These are phyloP conservation scores for Parascedosporium putredinis DNA, from an alignment of 2,329 filamentous ascomycete genomes.

Conservation along the genomic window DNA sequence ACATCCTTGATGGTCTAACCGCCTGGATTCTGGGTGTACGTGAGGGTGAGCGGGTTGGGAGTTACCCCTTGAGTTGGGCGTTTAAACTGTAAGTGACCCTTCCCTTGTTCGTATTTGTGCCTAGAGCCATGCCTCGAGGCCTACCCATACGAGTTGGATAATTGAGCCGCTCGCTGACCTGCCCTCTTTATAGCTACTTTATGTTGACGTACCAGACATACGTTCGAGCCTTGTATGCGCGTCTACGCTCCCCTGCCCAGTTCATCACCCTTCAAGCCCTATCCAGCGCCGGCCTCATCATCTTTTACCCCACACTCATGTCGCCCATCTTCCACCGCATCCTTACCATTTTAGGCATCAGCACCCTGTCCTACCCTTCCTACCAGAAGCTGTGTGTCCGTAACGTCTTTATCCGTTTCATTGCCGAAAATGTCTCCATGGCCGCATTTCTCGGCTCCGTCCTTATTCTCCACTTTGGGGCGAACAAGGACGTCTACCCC, in stretches of 20 bases:
- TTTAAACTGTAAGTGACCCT: slow-evolving; percentile 50
- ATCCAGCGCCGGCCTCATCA: slow-evolving; percentile 51
- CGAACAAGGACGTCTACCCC: slow-evolving; percentile 58
- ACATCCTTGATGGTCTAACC: slow-evolving; percentile 52
- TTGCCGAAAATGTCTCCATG: slow-evolving; percentile 60
- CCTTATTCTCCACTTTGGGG: slow-evolving; percentile 54
- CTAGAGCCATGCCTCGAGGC: no score
- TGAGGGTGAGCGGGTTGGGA: slow-evolving; percentile 56
- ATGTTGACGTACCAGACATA: slow-evolving; percentile 63
- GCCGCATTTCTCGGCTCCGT: slow-evolving; percentile 56
- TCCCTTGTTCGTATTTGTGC: no score
- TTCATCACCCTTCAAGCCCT: slow-evolving; percentile 56
- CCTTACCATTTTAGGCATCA: slow-evolving; percentile 43
- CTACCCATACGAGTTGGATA: no score
- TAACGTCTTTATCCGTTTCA: slow-evolving; percentile 56
- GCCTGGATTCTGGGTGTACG: slow-evolving; percentile 57
- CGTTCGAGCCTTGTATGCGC: slow-evolving; percentile 57
- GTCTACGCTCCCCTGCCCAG: slow-evolving; percentile 53
- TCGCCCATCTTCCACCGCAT: slow-evolving; percentile 46
- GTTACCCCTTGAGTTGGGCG: slow-evolving; percentile 60
- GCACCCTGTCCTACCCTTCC: slow-evolving; percentile 47
- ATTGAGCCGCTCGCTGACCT: slow-evolving; percentile 10
- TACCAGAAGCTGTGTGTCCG: slow-evolving; percentile 58
- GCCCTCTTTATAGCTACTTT: slow-evolving; percentile 39
- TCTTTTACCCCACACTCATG: slow-evolving; percentile 55